Percentiles rank a stretch among this genome's conserved stretches.
Conservation (phyloP, 129 eudicot species). For the Ambrosia trifida region DNA sequence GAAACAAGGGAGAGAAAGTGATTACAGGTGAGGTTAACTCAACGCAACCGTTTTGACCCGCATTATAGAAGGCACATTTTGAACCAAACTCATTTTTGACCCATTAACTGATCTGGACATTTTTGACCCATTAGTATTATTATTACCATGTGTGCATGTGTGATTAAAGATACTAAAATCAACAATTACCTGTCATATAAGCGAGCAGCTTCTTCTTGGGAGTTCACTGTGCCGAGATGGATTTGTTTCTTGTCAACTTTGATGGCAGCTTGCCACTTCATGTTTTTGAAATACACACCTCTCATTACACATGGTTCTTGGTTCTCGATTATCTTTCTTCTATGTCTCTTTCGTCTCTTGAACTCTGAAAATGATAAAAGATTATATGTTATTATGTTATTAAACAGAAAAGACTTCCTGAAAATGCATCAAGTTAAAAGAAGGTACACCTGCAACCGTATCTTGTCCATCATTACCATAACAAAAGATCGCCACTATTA, state of each 20-base stretch:
- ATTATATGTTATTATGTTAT: not conserved
- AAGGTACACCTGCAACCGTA: no score
- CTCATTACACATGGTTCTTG: slow-evolving; percentile 77
- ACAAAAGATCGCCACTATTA: not conserved
- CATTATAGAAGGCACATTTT: slow-evolving; percentile 5
- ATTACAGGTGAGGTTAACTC: slow-evolving; percentile 11
- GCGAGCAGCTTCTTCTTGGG: slow-evolving; percentile 96
- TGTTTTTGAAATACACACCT: slow-evolving; percentile 93
- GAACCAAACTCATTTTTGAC: not conserved
- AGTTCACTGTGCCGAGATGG: slow-evolving; percentile 90
- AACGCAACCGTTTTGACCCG: not conserved
- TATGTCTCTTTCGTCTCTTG: slow-evolving; percentile 76
- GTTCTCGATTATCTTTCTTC: slow-evolving; percentile 69
- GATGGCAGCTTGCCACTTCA: slow-evolving; percentile 99
- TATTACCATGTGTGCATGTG: not conserved
- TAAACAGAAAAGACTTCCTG: not conserved
- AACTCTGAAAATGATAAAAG: slow-evolving; percentile 44
- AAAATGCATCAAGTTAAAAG: not conserved
- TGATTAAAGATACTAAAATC: not conserved
- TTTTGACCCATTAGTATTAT: no score
- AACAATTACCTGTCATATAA: slow-evolving; percentile 82
- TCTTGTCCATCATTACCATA: not conserved
- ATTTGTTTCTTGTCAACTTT: slow-evolving; percentile 98
- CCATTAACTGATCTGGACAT: not conserved
- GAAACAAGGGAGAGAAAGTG: slow-evolving; percentile 1